Evolutionary conservation across 805 yeast genomes (phyloP), one percentile per base, ranked within the genome.

Genomic region (Candida berthetii): DNA sequence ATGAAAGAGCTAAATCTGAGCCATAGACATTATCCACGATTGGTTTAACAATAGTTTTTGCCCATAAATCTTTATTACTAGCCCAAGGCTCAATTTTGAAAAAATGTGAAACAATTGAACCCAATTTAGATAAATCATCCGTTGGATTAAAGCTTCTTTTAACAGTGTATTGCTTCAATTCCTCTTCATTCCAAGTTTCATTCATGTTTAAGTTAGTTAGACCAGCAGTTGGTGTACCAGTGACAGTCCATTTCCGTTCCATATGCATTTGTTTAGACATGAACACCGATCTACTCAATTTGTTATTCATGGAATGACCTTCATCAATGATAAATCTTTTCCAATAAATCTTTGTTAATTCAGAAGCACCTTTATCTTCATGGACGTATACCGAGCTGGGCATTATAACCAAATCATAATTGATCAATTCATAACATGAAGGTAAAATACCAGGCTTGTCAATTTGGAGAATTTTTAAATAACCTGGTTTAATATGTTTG

Each of bases 211-310:
- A 53, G 35, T 69, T 71, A 0, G 88, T 80, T 40, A 82, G 61
- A 0, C 90, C 90, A 0, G 84, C 71, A 0, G 88, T 82, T 4
- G 89, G 89, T 0, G 90, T 82, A 25, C 90, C 89, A 0, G 85
- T 78, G 1, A 82, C 85, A 0, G 81, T 79, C 90, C 90, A 82
- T 45, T 75, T 69, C 39, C 87, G 66, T 51, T 82, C 90, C 8
- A 75, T 74, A 37, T 60, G 56, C 36, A 83, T 52, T 18, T 64
- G 60, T 28, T 65, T 66, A 16, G 85, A 78, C 28, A 77, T 53
- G 8, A 58, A 52, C 7, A 76, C 80, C 0, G 76, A 68, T 38
- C 74, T 64, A 0, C 85, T 69, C 1, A 68, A 55, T 42, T 69
- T 71, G 7, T 81, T 69, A 44, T 67, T 70, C 74, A 82, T 70